Evolutionary conservation across 139 green algal genomes (phyloP), one percentile per base, ranked within the genome.

Genomic region (Chlamydomonas sp.): DNA sequence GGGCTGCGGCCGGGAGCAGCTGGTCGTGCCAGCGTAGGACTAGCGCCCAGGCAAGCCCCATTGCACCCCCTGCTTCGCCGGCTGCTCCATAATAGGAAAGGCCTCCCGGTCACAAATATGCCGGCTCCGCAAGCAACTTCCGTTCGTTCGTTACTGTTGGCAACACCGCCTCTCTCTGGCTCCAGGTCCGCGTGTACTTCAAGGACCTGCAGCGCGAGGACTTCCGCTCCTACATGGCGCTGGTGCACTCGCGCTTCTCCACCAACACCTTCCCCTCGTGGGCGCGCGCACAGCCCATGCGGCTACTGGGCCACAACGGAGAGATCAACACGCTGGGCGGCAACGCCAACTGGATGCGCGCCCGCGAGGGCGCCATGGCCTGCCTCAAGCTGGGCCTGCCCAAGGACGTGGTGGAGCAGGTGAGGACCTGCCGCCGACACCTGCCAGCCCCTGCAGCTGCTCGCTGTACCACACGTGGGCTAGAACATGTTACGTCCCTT

Each of bases 261-360:
- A 99, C 97, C 87, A 99, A 99, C 94, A 99, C 97, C 62, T 99
- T 99, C 88, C 97, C 97, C 76, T 95, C 87, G 68, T 99, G 97
- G 97, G 93, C 96, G 75, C 92, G 97, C 62, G 96, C 97, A 2
- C 97, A 99, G 92, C 97, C 97, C 18, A 98, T 99, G 96, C 94
- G 97, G 68, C 94, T 97, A 89, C 86, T 99, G 80, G 97, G 95
- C 18, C 97, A 99, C 96, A 99, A 99, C 88, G 97, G 96, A 78
- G 95, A 97, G 90, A 97, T 97, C 95, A 97, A 97, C 92, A 97
- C 95, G 67, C 94, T 97, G 78, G 85, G 90, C n/a, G 94, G 94
- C 69, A 96, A 95, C 82, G 78, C 57, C 85, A 98, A 98, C 92
- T 98, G 97, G 97, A 99, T 99, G 96, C 93, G 93, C 63, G 92